phyloP scores from a whole-genome alignment of 306 rosid species.

The cucumber (Cucumis sativus) region Cucumber_9930_V3 NC_026660.2:23586501-23587000 shows the following conservation, averaged over 20 bases:
- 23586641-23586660: not conserved
- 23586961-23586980: slow-evolving; percentile 92
- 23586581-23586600: not conserved
- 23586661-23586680: not conserved
- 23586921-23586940: slow-evolving; percentile 53
- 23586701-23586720: not conserved
- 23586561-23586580: not conserved
- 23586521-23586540: not conserved
- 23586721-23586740: not conserved
- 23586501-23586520: not conserved
- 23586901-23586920: not conserved
- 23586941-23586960: slow-evolving; percentile 82
- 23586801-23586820: not conserved
- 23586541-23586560: not conserved
- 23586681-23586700: not conserved
- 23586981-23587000: slow-evolving; percentile 42
- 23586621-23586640: not conserved
- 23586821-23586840: not conserved
- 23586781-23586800: not conserved
- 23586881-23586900: too few relatives aligned
- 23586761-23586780: not conserved
- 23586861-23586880: not conserved
- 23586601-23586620: not conserved
- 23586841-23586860: not conserved
- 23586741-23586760: not conserved